These are phyloP conservation scores for Rehmannia glutinosa DNA, from an alignment of 257 asterid species.

Conservation along the genomic window DNA sequence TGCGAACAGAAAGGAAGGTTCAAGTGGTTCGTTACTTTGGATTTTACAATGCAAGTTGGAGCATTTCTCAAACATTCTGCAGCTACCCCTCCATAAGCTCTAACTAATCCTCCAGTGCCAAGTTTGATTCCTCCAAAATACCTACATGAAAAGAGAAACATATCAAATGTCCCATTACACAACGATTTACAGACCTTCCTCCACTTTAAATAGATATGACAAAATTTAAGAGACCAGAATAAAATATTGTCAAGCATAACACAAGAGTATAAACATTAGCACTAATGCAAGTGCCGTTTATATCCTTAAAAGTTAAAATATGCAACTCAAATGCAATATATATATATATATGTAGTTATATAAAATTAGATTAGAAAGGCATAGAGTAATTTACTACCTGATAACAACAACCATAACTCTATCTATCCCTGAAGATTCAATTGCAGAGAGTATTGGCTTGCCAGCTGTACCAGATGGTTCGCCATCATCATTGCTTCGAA, in stretches of 20 bases:
- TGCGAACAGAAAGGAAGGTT: background rate
- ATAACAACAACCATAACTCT: conserved; percentile 89
- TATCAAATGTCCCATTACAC: background rate
- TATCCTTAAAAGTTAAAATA: no score
- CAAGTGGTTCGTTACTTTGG: conserved; percentile 57
- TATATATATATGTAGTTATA: background rate
- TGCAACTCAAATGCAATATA: no score
- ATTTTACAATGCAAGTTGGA: conserved; percentile 69
- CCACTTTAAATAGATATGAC: background rate
- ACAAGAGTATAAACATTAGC: no score
- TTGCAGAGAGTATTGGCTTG: conserved; percentile 85
- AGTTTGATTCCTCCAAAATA: conserved; percentile 95
- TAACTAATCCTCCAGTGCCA: conserved; percentile 96
- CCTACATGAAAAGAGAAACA: conserved; percentile 29
- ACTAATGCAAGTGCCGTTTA: no score
- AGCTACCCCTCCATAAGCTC: conserved; percentile 96
- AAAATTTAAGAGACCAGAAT: background rate
- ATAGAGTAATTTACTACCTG: conserved; percentile 37
- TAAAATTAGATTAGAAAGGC: background rate
- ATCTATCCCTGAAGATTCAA: conserved; percentile 79
- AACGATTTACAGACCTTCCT: no score
- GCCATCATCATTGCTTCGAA: conserved; percentile 87
- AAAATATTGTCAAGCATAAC: background rate
- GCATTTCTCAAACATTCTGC: conserved; percentile 84
- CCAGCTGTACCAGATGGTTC: conserved; percentile 99